phyloP scores from a whole-genome alignment of 257 asterid genomes.

The Nicotiana undulata region DNA sequence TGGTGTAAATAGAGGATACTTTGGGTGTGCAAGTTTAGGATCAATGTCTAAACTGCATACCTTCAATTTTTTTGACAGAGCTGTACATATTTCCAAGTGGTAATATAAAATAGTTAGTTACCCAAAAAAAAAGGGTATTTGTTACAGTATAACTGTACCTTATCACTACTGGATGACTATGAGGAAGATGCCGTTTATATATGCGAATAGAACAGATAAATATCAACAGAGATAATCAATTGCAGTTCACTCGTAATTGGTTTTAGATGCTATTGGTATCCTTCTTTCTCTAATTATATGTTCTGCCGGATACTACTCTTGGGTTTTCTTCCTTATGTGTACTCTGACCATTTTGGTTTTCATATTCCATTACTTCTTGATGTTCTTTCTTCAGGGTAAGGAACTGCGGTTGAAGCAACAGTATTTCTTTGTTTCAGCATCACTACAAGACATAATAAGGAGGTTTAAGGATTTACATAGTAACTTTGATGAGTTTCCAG shows the following conservation, averaged over 20 bases:
- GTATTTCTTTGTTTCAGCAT: constrained; percentile 49
- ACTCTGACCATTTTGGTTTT: background rate
- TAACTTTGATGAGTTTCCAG: constrained; percentile 43
- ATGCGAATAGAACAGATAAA: background rate
- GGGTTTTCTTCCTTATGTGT: background rate
- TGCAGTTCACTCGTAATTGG: background rate
- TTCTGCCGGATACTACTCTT: background rate
- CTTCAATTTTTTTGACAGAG: too few relatives aligned
- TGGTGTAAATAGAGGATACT: too few relatives aligned
- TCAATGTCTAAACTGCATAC: too few relatives aligned
- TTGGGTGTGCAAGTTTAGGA: too few relatives aligned
- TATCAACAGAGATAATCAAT: too few relatives aligned
- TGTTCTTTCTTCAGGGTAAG: constrained; percentile 35
- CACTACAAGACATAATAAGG: constrained; percentile 37
- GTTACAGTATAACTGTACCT: too few relatives aligned
- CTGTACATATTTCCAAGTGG: too few relatives aligned
- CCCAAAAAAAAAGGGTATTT: too few relatives aligned
- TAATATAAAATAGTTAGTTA: too few relatives aligned
- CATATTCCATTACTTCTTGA: background rate
- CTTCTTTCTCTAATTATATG: background rate
- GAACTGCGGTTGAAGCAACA: constrained; percentile 46
- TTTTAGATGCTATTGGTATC: background rate
- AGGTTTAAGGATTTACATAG: constrained; percentile 33
- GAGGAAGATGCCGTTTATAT: background rate
- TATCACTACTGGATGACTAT: background rate